Percentiles rank a stretch among this genome's conserved stretches.
Conservation (phyloP, 768 basidiomycete species). For the Podaxis sp. region DNA sequence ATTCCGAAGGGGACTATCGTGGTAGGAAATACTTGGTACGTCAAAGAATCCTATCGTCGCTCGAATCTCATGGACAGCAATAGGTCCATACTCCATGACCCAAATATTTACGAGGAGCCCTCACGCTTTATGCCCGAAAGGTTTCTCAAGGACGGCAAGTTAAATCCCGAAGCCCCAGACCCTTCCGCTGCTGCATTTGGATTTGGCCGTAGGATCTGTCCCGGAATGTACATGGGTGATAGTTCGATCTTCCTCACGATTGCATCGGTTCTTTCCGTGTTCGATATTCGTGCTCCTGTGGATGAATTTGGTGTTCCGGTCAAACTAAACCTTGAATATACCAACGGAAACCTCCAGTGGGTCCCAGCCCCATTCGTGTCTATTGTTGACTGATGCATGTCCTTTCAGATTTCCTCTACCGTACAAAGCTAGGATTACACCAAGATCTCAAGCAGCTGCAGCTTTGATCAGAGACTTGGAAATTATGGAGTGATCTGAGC, state of each 20-base stretch:
- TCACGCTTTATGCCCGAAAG: slow-evolving; percentile 13
- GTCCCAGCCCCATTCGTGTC: background rate
- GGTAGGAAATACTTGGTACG: slow-evolving; percentile 15
- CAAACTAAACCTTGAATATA: background rate
- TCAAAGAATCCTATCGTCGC: background rate
- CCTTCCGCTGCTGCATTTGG: slow-evolving; percentile 15
- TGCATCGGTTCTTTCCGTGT: slow-evolving; percentile 13
- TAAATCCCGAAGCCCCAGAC: slow-evolving; percentile 11
- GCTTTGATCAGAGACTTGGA: background rate
- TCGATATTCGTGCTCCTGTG: background rate
- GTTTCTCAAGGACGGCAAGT: slow-evolving; percentile 15
- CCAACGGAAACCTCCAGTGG: background rate
- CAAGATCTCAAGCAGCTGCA: slow-evolving; percentile 1
- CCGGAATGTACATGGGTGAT: slow-evolving; percentile 18
- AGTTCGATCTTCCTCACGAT: slow-evolving; percentile 13
- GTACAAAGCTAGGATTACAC: background rate
- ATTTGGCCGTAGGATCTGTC: slow-evolving; percentile 18
- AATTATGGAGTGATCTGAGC: background rate
- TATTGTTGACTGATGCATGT: background rate
- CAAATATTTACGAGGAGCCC: slow-evolving; percentile 5
- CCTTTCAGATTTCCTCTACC: background rate
- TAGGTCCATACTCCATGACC: slow-evolving; percentile 16
- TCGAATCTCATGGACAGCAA: too few species aligned
- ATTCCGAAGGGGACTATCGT: slow-evolving; percentile 18
- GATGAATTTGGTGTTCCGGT: slow-evolving; percentile 9